phyloP scores from a whole-genome alignment of 352 stramenopile species.

The Globisporangium emineosum region DNA sequence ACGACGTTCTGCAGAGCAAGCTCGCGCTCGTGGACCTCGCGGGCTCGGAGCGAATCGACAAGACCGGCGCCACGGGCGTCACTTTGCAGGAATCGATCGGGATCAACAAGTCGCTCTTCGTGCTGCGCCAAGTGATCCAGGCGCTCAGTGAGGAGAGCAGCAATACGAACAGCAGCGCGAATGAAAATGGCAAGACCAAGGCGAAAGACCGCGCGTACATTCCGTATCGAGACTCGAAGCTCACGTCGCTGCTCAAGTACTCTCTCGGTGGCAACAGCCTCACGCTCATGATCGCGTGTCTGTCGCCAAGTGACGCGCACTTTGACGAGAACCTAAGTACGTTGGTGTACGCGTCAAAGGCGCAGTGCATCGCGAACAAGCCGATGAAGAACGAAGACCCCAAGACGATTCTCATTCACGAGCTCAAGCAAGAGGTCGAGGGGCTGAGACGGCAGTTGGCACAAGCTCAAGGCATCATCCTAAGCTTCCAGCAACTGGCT shows the following conservation, averaged over 20 bases:
- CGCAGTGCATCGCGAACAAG: slow-evolving; percentile 52
- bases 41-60: slow-evolving; percentile 55
- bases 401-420: slow-evolving; percentile 44
- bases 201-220: slow-evolving; percentile 29
- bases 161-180: not conserved
- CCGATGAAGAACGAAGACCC: slow-evolving; percentile 51
- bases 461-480: slow-evolving; percentile 39
- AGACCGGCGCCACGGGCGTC: slow-evolving; percentile 49
- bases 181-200: not conserved
- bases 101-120: slow-evolving; percentile 69
- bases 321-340: slow-evolving; percentile 68
- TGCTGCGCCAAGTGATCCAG: slow-evolving; percentile 56
- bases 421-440: slow-evolving; percentile 35
- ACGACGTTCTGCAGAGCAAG: slow-evolving; percentile 43
- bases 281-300: slow-evolving; percentile 66
- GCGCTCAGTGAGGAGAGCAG: slow-evolving; percentile 44
- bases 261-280: slow-evolving; percentile 56
- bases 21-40: slow-evolving; percentile 64
- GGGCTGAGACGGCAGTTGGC: slow-evolving; percentile 27
- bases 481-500: slow-evolving; percentile 28
- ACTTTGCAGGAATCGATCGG: slow-evolving; percentile 56
- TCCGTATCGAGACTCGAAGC: slow-evolving; percentile 63
- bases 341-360: slow-evolving; percentile 54
- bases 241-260: slow-evolving; percentile 61
- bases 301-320: slow-evolving; percentile 50